Percentiles rank a stretch among this genome's conserved stretches.
Conservation (phyloP, 495 filamentous ascomycete genomes). For the Podospora conica region DNA sequence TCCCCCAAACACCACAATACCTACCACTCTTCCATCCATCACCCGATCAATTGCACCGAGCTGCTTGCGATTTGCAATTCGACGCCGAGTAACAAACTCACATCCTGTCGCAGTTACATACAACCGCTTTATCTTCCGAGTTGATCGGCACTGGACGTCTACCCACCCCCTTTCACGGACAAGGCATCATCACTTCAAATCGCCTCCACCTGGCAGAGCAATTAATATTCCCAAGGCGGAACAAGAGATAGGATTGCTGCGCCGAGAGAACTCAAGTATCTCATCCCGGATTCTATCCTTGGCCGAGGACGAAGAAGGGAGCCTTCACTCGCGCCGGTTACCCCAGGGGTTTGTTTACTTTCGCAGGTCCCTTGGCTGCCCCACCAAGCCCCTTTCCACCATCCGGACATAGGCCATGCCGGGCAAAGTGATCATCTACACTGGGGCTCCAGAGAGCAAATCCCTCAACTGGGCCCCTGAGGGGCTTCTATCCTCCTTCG, state of each 20-base stretch:
- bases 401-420: slow-evolving; percentile 33
- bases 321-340: background rate
- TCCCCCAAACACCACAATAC: background rate
- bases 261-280: background rate
- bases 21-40: background rate
- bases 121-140: background rate
- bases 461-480: slow-evolving; percentile 51
- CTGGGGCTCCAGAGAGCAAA: slow-evolving; percentile 53
- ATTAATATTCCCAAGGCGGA: background rate
- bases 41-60: background rate
- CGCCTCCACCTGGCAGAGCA: background rate
- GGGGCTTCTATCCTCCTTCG: slow-evolving; percentile 43
- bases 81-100: background rate
- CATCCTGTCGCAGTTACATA: too few relatives aligned
- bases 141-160: background rate
- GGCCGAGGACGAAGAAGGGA: background rate
- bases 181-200: background rate
- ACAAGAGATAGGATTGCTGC: background rate
- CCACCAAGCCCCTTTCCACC: background rate
- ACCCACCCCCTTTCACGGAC: background rate
- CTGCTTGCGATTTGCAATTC: background rate
- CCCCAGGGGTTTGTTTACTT: background rate
- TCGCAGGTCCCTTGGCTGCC: background rate
- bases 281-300: too few relatives aligned
- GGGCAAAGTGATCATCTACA: slow-evolving; percentile 48